A percentile compares a stretch with the other conserved stretches of the same genome.
Evolutionary conservation across 2,329 filamentous ascomycete genomes (phyloP).

Genomic region (Colletotrichum sp.): DNA sequence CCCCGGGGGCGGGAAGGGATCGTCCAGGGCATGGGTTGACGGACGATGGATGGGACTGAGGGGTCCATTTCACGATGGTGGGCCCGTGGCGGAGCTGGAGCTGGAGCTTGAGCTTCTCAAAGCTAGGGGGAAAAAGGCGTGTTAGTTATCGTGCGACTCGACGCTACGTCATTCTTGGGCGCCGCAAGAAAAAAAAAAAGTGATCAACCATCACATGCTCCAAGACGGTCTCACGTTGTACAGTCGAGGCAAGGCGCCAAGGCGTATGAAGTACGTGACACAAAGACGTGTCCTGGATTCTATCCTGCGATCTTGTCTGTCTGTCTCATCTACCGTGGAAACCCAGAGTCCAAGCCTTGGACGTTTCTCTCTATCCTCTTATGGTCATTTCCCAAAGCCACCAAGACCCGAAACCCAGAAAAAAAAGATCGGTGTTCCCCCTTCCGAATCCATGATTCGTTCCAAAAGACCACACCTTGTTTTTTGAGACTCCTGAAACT

Average conservation of each 20-base stretch:
- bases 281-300: neutral
- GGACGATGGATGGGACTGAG: neutral
- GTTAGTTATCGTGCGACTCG: neutral
- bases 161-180: neutral
- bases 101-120: neutral
- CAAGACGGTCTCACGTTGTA: neutral
- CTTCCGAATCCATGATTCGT: neutral
- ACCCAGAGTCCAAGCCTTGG: slow-evolving; percentile 10
- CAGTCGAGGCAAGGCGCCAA: neutral
- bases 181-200: neutral
- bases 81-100: neutral
- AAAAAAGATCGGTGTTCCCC: neutral
- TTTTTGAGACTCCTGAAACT: slow-evolving; percentile 18
- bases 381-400: neutral
- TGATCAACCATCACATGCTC: neutral
- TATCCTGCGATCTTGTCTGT: slow-evolving; percentile 7
- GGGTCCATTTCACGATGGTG: neutral
- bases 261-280: neutral
- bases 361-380: neutral
- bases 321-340: slow-evolving; percentile 5
- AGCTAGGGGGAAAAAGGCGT: neutral
- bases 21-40: neutral
- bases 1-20: neutral
- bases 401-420: neutral
- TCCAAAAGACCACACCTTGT: neutral